Conservation (phyloP, 352 stramenopile genomes). For the Phytopythium chamaehyphon region DNA sequence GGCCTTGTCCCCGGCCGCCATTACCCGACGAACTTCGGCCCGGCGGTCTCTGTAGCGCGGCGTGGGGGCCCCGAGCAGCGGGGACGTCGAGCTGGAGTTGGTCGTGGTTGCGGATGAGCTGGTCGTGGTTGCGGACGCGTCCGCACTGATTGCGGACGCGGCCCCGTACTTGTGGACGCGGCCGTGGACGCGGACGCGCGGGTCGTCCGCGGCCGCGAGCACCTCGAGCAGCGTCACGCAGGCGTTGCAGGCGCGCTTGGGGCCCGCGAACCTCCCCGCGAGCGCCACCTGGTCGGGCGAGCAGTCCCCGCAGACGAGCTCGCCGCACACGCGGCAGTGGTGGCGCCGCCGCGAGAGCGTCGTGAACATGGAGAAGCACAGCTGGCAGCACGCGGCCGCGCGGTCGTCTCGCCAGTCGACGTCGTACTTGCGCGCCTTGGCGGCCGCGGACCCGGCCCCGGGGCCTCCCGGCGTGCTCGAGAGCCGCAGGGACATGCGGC, state of each 20-base stretch:
- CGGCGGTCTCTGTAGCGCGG: conserved; percentile 56
- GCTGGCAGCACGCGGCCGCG: conserved; percentile 53
- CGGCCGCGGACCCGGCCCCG: conserved; percentile 4
- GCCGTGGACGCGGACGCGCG: conserved; percentile 28
- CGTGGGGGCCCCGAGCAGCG: conserved; percentile 12
- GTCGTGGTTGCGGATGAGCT: too few relatives aligned
- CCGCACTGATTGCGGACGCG: neutral
- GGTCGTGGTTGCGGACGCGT: conserved; percentile 3
- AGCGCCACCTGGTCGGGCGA: conserved; percentile 59
- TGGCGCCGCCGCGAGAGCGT: conserved; percentile 69
- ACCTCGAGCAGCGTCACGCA: conserved; percentile 56
- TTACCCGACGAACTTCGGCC: conserved; percentile 64
- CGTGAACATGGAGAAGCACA: conserved; percentile 70
- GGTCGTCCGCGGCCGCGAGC: conserved; percentile 46
- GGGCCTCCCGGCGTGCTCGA: conserved; percentile 1
- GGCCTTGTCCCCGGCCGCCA: conserved; percentile 57
- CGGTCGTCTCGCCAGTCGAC: conserved; percentile 63
- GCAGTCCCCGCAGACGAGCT: conserved; percentile 72
- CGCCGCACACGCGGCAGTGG: conserved; percentile 77
- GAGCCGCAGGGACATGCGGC: conserved; percentile 24
- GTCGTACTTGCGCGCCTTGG: conserved; percentile 61
- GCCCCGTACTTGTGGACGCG: neutral
- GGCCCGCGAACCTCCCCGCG: conserved; percentile 38
- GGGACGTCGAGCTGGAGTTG: neutral
- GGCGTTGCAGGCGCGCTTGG: conserved; percentile 54